Percentiles rank a stretch among this genome's conserved stretches.
Conservation (phyloP, 441 rosid species). For the Gossypium trilobum region DNA sequence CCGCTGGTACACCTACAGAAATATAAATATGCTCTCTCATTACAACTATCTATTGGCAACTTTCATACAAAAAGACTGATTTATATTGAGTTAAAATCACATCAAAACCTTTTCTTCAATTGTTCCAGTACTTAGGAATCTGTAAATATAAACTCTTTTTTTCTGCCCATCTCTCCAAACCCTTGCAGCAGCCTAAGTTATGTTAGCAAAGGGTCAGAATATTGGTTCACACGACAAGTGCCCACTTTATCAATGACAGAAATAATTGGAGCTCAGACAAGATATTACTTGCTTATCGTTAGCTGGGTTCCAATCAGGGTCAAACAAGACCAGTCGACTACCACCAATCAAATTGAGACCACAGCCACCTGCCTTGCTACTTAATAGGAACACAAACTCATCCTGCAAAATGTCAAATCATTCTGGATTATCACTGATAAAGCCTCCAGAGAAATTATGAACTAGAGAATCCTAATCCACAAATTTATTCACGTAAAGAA, state of each 20-base stretch:
- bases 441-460: constrained; percentile 10
- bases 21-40: not conserved
- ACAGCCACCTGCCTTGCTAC: constrained; percentile 99
- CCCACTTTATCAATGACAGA: not conserved
- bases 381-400: constrained; percentile 87
- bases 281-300: constrained; percentile 89
- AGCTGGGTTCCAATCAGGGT: constrained; percentile 99
- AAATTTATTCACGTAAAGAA: not conserved
- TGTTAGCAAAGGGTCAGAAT: constrained; percentile 16
- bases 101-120: constrained; percentile 89
- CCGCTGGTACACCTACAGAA: constrained; percentile 84
- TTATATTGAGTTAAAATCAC: constrained; percentile 18
- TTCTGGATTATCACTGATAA: constrained; percentile 14
- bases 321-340: constrained; percentile 84
- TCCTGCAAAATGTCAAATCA: constrained; percentile 45
- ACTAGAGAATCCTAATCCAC: not conserved
- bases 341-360: constrained; percentile 96
- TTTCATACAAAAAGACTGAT: not conserved
- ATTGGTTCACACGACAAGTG: constrained; percentile 17
- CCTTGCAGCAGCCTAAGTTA: constrained; percentile 91
- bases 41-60: not conserved
- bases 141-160: constrained; percentile 90
- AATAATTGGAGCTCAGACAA: constrained; percentile 13
- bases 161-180: constrained; percentile 99
- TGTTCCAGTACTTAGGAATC: constrained; percentile 92